Evolutionary conservation across 2,329 filamentous ascomycete genomes (phyloP), one percentile per base, ranked within the genome.

Genomic region (Nannizzia gypsea): DNA sequence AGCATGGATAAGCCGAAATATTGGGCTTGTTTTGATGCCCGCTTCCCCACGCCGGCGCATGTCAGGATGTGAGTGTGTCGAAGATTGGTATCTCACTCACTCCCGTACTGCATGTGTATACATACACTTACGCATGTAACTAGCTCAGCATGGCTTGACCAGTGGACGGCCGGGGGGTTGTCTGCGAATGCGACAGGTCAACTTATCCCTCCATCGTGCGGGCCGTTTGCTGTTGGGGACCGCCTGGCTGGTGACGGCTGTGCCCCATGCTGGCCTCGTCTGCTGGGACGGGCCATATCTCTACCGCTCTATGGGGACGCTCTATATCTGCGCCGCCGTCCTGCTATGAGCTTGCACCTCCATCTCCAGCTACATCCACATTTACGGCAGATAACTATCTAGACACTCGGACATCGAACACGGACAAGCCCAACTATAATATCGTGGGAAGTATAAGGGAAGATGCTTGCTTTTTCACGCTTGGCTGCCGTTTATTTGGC

Each of bases 401-500:
- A 46, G 42, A 46, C 42, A 46, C 17, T 46, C 42, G 38, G 38
- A 42, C 42, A 22, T 20, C n/a, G 3, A 20, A 46, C 17, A 46
- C 17, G 20, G 42, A 46, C 42, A 9, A 6, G 9, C 42, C 11
- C 31, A 34, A 34, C 31, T 34, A 46, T 46, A 24, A 48, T 24
- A 48, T 48, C 44, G 20, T 48, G 44, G 44, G 44, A 48, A 48
- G 44, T 46, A 48, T 48, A 26, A 42, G n/a, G 38, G 38, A 42
- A 48, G 44, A 48, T 48, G 44, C 22, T 48, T 48, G 44, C 44
- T 48, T 48, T 48, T 48, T 48, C 31, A 48, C 44, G 20, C 44
- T 48, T 48, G 44, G 44, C 44, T 48, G 44, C 44, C 44, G 44
- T 48, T 48, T 48, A 48, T 48, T 48, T 48, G 44, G 44, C 44